Conservation (phyloP, 2,329 filamentous ascomycete species). For the Ophiocordyceps australis region DNA sequence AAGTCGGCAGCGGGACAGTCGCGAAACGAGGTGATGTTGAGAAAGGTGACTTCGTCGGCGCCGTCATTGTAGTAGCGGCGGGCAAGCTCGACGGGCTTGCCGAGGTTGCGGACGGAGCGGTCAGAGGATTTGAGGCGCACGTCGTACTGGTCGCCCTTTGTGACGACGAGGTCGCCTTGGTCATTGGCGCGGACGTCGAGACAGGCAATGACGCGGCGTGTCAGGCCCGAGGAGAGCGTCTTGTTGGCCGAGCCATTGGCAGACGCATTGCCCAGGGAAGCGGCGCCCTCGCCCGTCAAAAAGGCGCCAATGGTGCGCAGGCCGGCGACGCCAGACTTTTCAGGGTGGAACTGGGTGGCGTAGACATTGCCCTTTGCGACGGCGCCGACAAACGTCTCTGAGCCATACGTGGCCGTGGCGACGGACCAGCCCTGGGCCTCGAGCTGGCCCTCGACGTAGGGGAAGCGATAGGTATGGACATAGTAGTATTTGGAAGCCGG, state of each 20-base stretch:
- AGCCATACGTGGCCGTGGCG: constrained; percentile 76
- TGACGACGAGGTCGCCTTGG: constrained; percentile 85
- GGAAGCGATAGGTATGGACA: constrained; percentile 83
- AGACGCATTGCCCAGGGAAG: constrained; percentile 21
- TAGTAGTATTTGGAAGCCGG: constrained; percentile 94
- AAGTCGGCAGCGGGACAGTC: constrained; percentile 84
- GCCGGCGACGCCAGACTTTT: constrained; percentile 87
- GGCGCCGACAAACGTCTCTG: constrained; percentile 81
- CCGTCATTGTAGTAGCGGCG: constrained; percentile 89
- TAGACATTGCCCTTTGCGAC: constrained; percentile 73
- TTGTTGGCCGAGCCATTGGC: constrained; percentile 19
- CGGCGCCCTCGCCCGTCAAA: constrained; percentile 48
- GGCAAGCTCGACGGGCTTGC: constrained; percentile 93
- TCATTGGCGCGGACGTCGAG: constrained; percentile 93
- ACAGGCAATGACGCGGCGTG: constrained; percentile 86
- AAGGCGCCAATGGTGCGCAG: constrained; percentile 74
- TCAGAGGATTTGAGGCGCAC: constrained; percentile 68
- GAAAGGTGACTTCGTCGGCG: constrained; percentile 89
- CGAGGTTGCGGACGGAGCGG: constrained; percentile 67
- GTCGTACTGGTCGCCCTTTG: constrained; percentile 97
- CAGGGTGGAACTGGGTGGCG: constrained; percentile 92
- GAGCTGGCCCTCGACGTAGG: constrained; percentile 54
- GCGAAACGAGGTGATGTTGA: constrained; percentile 96
- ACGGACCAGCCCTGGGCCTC: constrained; percentile 78
- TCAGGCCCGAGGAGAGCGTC: too few relatives aligned